Evolutionary conservation across 352 stramenopile species (phyloP), one percentile per base, ranked within the genome.

Genomic region (Discostella stelligera): DNA sequence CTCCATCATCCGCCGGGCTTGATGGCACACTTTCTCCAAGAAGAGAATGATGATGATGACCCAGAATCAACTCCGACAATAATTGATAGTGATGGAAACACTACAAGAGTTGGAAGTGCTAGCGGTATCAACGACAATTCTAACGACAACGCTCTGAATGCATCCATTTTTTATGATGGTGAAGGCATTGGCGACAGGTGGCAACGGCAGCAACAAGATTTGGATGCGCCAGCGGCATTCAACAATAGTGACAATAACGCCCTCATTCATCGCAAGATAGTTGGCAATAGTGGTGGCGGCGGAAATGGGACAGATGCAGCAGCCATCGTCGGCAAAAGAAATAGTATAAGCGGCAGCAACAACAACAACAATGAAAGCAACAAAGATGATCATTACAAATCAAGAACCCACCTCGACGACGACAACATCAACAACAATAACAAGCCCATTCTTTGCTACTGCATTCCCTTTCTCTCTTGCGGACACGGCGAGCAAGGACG

Each of bases 381-480:
- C 37, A 44, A 44, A 14, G 3, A 11, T 11, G 37, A 8, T 44
- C 37, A 11, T 44, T 44, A 44, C 37, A 32, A 32, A 32, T 32
- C 27, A 32, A 32, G 27, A 32, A 32, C 27, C 5, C 27, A 32
- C 27, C 27, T 32, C 27, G 27, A 32, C 27, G 59, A 27, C 13
- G 44, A 48, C 49, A 60, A 53, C 25, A 69, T 50, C 48, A 69
- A 74, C 18, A 27, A n/a, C 48, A 58, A 69, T 7, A 25, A 62
- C 0, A n/a, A 53, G 9, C 18, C 44, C 18, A 66, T 83, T 9
- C 30, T 20, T 7, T 79, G 55, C 25, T 79, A 79, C 53, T 77
- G 73, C 37, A 39, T 79, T 14, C 76, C 76, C 23, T 79, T 7
- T 20, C 9, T 83, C 20, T 64, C 71, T 1, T 73, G 62, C 49